Evolutionary conservation across 805 yeast genomes (phyloP), one percentile per base, ranked within the genome.

Genomic region (Cyberlindnera meyerae): DNA sequence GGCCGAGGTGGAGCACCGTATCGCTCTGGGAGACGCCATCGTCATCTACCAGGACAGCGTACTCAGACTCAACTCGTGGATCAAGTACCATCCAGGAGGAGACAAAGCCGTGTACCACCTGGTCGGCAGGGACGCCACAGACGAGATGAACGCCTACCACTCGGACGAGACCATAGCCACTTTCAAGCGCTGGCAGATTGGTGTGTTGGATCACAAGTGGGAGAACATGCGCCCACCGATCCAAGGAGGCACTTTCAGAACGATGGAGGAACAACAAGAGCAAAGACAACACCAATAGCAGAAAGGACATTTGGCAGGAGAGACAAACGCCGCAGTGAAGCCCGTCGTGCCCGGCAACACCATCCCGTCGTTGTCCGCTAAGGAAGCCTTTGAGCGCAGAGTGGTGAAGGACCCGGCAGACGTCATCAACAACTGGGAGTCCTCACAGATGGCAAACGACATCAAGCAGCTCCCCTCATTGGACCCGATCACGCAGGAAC

Each of bases 41-140:
- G 85, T 86, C 27, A 79, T 87, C 4, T 81, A 75, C 52, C 65
- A 79, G 25, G 62, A 70, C 31, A 42, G 61, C 15, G 94, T 82
- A 5, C 63, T 87, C 28, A 73, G 77, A 46, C 63, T 88, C 40
- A 79, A 86, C 37, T 45, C 60, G 8, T 87, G 95, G 96, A 58
- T 87, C 24, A 66, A 65, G 18, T 66, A 50, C 34, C 96, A 87
- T 58, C 96, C 96, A 0, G 96, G 96, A 12, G 96, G 96, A 5
- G 89, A 81, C 41, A 82, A 77, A 52, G 89, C 94, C 2, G 79
- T 88, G 6, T 67, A 66, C 49, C 96, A 88, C 59, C 70, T 87
- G 81, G 74, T 87, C 4, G 96, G 96, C 2, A 63, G 90, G 39
- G 95, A 87, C 60, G 95, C 95, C 15, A 80, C 93, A 0, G 95